These are phyloP conservation scores for Alternaria burnsii DNA, from an alignment of 2,329 filamentous ascomycete genomes.

Conservation along the genomic window DNA sequence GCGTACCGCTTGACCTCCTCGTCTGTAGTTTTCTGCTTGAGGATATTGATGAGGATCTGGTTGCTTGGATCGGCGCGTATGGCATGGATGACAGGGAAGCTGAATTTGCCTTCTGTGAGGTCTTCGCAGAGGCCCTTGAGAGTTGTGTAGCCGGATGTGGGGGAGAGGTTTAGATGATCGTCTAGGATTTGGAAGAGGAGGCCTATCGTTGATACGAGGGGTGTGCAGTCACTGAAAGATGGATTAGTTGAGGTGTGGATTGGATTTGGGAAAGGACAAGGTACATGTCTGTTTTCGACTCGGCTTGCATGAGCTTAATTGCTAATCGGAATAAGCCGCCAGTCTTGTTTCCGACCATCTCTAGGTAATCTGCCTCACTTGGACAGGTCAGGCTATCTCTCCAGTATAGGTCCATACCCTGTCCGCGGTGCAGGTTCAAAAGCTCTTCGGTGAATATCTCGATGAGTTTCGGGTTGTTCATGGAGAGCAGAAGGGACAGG, in stretches of 20 bases:
- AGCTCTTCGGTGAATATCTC: slow-evolving; percentile 83
- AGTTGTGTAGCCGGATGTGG: slow-evolving; percentile 69
- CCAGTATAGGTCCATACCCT: slow-evolving; percentile 94
- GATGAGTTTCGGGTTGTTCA: slow-evolving; percentile 73
- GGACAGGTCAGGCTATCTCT: slow-evolving; percentile 84
- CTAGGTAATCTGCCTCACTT: slow-evolving; percentile 87
- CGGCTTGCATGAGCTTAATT: slow-evolving; percentile 87
- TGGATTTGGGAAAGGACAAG: slow-evolving; percentile 14
- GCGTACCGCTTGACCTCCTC: slow-evolving; percentile 92
- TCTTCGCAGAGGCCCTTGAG: slow-evolving; percentile 97
- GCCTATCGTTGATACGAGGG: slow-evolving; percentile 84
- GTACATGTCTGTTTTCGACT: slow-evolving; percentile 61
- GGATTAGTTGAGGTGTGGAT: slow-evolving; percentile 2
- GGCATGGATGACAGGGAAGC: slow-evolving; percentile 92
- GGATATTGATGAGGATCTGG: slow-evolving; percentile 86
- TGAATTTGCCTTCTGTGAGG: slow-evolving; percentile 96
- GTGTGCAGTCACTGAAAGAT: slow-evolving; percentile 71
- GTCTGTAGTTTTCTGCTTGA: slow-evolving; percentile 87
- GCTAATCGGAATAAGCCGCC: slow-evolving; percentile 85
- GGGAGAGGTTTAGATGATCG: slow-evolving; percentile 87
- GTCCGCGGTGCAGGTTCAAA: slow-evolving; percentile 82
- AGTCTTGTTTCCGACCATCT: slow-evolving; percentile 93
- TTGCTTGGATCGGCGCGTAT: slow-evolving; percentile 79
- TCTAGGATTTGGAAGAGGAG: slow-evolving; percentile 90
- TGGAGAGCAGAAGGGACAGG: slow-evolving; percentile 75